Evolutionary conservation across 2,329 filamentous ascomycete genomes (phyloP), one percentile per base, ranked within the genome.

Genomic region (Fusarium dimerum): DNA sequence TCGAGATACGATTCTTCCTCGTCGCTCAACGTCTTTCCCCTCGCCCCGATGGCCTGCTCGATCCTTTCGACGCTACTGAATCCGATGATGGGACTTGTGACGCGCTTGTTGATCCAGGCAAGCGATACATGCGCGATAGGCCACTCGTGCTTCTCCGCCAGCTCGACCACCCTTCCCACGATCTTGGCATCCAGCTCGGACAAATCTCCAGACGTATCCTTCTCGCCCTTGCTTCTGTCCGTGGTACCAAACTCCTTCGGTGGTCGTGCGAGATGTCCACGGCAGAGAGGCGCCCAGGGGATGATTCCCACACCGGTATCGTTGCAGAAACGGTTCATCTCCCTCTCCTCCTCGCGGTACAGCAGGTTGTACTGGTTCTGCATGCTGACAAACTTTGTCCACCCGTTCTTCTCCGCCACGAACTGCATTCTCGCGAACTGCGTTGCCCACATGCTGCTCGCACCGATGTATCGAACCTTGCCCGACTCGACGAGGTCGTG

Each of bases 351-450:
- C 58, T 88, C 84, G 1, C 85, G 74, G 56, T 84, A 84, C 0
- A 78, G 56, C 0, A 81, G 63, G 48, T 78, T 83, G 56, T 84
- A 78, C 13, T 77, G 71, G 51, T 83, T 81, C 57, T 84, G 80
- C 81, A 85, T 84, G 11, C 71, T 76, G 36, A 83, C 68, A 49
- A 84, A 83, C 59, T 83, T 79, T 0, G 76, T 80, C 80, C 79
- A 84, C 8, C 77, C 76, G 45, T 82, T 71, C 57, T 77, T 76
- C 46, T 82, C 76, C 2, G 82, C 82, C 2, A 72, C 70, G 41
- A 76, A 77, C 48, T 84, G 81, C 67, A 84, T 70, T 18, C 68
- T 30, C 5, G 74, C 73, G 48, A 80, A 78, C 51, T 80, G 73
- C 17, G 72, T 76, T 0, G 75, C 68, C 66, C 71, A 74, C 76